Evolutionary conservation across 345 rosid species (phyloP).

Genomic region (Hibiscus trionum): DNA sequence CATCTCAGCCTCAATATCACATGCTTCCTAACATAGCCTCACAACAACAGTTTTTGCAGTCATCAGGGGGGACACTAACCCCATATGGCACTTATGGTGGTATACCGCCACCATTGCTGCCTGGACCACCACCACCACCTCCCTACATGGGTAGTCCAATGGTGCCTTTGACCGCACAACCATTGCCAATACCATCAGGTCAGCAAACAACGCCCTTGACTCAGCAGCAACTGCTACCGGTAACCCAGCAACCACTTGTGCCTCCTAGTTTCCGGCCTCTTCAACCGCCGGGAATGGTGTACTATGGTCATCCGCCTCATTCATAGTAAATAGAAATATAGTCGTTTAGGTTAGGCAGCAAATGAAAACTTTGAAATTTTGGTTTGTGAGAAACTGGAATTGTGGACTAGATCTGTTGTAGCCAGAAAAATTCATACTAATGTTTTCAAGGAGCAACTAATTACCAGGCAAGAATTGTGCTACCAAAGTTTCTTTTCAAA

Average conservation of each 20-base stretch:
- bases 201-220: constrained; percentile 18
- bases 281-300: constrained; percentile 64
- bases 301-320: constrained; percentile 55
- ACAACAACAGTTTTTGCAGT: constrained; percentile 55
- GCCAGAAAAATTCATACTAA: neutral
- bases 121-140: constrained; percentile 45
- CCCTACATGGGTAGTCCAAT: constrained; percentile 45
- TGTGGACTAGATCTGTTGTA: neutral
- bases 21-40: constrained; percentile 44
- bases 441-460: neutral
- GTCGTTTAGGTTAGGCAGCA: constrained; percentile 13
- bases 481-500: neutral
- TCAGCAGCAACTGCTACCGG: constrained; percentile 26
- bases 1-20: constrained; percentile 55
- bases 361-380: constrained; percentile 12
- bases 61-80: constrained; percentile 39
- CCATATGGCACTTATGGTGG: constrained; percentile 52
- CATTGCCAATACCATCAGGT: constrained; percentile 23
- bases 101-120: constrained; percentile 54
- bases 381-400: constrained; percentile 9
- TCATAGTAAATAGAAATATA: constrained; percentile 25
- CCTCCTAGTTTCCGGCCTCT: constrained; percentile 57
- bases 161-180: constrained; percentile 35
- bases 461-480: constrained; percentile 6
- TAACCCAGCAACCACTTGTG: constrained; percentile 21